phyloP scores from a whole-genome alignment of 2,329 filamentous ascomycete genomes.

The Pyrenophora teres region DNA sequence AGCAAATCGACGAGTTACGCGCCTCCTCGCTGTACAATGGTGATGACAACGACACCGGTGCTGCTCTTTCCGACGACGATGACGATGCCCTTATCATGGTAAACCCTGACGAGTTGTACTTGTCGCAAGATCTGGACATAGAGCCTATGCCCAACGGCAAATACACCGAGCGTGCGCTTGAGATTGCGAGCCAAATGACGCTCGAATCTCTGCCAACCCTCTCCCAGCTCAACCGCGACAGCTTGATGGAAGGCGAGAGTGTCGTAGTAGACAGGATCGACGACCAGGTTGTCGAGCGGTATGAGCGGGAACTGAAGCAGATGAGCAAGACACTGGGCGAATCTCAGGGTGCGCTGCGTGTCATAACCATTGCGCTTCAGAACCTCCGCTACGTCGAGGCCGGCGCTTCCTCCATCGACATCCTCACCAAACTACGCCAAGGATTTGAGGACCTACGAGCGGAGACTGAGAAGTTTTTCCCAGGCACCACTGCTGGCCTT shows the following conservation, averaged over 20 bases:
- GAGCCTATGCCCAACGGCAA: constrained; percentile 32
- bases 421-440: constrained; percentile 49
- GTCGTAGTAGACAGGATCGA: constrained; percentile 31
- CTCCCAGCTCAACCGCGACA: constrained; percentile 35
- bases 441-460: constrained; percentile 50
- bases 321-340: constrained; percentile 47
- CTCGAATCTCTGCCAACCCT: constrained; percentile 31
- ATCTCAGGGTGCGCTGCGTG: constrained; percentile 48
- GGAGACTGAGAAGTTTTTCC: constrained; percentile 49
- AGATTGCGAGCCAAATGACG: constrained; percentile 38
- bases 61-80: constrained; percentile 35
- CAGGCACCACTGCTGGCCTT: constrained; percentile 43
- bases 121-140: constrained; percentile 38
- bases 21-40: constrained; percentile 39
- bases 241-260: constrained; percentile 30
- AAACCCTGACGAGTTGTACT: constrained; percentile 40
- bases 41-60: constrained; percentile 25
- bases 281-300: constrained; percentile 45
- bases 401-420: constrained; percentile 38
- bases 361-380: constrained; percentile 52
- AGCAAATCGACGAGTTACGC: constrained; percentile 45
- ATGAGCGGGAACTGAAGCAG: constrained; percentile 48
- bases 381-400: constrained; percentile 49
- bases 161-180: constrained; percentile 35
- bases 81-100: constrained; percentile 40